Base-by-base conservation (phyloP, 129 eudicot species). In the Ambrosia trifida region DNA sequence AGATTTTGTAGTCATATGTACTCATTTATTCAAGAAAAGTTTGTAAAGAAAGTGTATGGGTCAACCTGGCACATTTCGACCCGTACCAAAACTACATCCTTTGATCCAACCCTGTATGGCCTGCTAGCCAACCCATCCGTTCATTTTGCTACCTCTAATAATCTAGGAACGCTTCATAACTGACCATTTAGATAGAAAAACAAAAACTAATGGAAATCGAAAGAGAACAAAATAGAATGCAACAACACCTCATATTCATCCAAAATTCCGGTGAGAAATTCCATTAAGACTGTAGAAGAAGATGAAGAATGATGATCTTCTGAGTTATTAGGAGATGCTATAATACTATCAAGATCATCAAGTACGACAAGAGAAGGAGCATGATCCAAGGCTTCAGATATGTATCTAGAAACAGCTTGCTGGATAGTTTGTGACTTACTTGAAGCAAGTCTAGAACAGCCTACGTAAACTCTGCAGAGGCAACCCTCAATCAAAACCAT, bases 291-390 rank as follows among this genome's bases (percentile, higher is more conserved):
- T 46, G 76, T 83, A 32, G 84, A 81, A 72, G 97, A 86, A 49
- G 88, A 60, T 79, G 99, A 86, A 19, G 85, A 76, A 72, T 88
- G 96, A 82, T 83, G 75, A 59, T 91, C 99, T 81, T 88, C 97
- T 20, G 85, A 35, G 56, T 85, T 87, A 45, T 81, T 73, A 56
- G 94, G 78, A 68, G 94, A 79, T 38, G 91, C 64, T 75, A 95
- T 73, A 54, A 95, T 83, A 83, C 91, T 90, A 72, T 95, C 99
- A 44, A 95, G 89, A 88, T 95, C 99, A 79, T 95, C 99, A 64
- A 95, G 85, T 40, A 95, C 66, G 69, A 95, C 72, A 67, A 90
- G 78, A 8, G 99, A 83, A 44, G 99, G 99, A 52, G 94, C 87
- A 75, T 86, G 93, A 78, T 95, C 97, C 65, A 95, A 75, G 20